Percentiles rank a stretch among this genome's conserved stretches.
Evolutionary conservation across 2,329 filamentous ascomycete species (phyloP).

Genomic region (Trichoderma sp.): DNA sequence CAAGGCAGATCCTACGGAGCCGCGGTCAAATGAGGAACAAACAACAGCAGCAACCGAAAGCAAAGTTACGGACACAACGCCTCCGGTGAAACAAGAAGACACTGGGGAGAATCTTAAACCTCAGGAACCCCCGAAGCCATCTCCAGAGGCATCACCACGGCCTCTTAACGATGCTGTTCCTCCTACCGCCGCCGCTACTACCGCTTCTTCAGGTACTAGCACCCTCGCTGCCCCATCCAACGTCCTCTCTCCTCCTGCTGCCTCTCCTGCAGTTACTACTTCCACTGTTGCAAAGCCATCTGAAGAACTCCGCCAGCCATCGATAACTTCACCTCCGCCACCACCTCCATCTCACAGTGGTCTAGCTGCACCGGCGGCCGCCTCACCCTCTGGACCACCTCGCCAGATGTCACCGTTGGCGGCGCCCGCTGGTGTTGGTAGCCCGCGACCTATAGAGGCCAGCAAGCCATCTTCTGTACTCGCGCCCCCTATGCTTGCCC

Average conservation of each 20-base stretch:
- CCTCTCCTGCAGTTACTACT: not conserved
- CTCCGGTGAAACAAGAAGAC: constrained; percentile 5
- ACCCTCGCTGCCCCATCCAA: not conserved
- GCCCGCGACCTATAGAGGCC: constrained; percentile 28
- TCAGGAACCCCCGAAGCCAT: not conserved
- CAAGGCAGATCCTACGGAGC: constrained; percentile 16
- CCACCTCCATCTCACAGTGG: constrained; percentile 23
- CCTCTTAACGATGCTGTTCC: not conserved
- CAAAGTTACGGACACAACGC: constrained; percentile 22
- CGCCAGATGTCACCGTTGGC: constrained; percentile 22
- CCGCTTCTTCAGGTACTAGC: not conserved
- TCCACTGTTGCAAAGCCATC: not conserved
- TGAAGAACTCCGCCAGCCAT: not conserved
- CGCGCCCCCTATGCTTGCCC: constrained; percentile 39
- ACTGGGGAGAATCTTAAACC: not conserved
- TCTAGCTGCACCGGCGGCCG: constrained; percentile 23
- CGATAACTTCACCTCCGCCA: constrained; percentile 25
- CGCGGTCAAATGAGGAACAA: not conserved
- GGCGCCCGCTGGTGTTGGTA: constrained; percentile 23
- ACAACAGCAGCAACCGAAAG: constrained; percentile 11
- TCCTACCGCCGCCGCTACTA: not conserved
- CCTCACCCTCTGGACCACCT: constrained; percentile 18
- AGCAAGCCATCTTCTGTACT: constrained; percentile 35
- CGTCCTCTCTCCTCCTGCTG: not conserved
- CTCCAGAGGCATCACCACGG: not conserved